Conservation (phyloP, 345 rosid species). For the Sisymbrium irio region DNA sequence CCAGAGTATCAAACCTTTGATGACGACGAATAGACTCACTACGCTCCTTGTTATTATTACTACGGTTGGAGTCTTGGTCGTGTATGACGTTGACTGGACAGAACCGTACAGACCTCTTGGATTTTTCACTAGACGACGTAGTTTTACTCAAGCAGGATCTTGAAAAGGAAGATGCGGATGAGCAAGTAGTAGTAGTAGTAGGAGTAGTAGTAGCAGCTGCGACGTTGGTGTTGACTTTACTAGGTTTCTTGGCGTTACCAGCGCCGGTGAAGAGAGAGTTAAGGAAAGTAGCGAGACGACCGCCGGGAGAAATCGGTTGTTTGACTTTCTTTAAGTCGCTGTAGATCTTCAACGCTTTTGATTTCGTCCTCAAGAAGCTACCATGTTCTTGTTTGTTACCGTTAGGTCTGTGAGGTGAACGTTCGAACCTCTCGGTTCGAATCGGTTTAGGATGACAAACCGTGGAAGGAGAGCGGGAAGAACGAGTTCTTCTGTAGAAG, state of each 20-base stretch:
- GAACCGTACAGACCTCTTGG: slow-evolving; percentile 70
- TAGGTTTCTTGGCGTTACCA: slow-evolving; percentile 38
- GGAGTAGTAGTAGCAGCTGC: background rate
- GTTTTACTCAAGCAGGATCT: slow-evolving; percentile 81
- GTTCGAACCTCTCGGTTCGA: slow-evolving; percentile 39
- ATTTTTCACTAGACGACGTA: slow-evolving; percentile 50
- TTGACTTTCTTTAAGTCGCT: slow-evolving; percentile 74
- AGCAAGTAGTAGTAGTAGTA: slow-evolving; percentile 36
- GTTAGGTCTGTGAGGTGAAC: slow-evolving; percentile 10
- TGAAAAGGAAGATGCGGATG: slow-evolving; percentile 83
- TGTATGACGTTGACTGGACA: slow-evolving; percentile 68
- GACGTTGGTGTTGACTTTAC: background rate
- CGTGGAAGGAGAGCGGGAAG: slow-evolving; percentile 14
- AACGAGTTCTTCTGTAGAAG: slow-evolving; percentile 22
- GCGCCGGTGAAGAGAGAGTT: slow-evolving; percentile 62
- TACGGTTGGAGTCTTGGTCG: slow-evolving; percentile 63
- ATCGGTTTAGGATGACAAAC: slow-evolving; percentile 47
- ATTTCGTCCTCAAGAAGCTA: slow-evolving; percentile 61
- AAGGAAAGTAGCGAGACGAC: slow-evolving; percentile 69
- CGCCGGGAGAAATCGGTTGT: slow-evolving; percentile 94
- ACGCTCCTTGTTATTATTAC: slow-evolving; percentile 34
- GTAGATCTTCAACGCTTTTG: slow-evolving; percentile 75
- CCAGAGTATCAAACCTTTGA: slow-evolving; percentile 4
- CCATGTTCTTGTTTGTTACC: slow-evolving; percentile 38
- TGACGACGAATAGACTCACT: slow-evolving; percentile 19